Percentiles rank a stretch among this genome's conserved stretches.
These are phyloP conservation scores for Chrysosporium queenslandicum DNA, from an alignment of 2,329 filamentous ascomycete species.

Conservation along the genomic window DNA sequence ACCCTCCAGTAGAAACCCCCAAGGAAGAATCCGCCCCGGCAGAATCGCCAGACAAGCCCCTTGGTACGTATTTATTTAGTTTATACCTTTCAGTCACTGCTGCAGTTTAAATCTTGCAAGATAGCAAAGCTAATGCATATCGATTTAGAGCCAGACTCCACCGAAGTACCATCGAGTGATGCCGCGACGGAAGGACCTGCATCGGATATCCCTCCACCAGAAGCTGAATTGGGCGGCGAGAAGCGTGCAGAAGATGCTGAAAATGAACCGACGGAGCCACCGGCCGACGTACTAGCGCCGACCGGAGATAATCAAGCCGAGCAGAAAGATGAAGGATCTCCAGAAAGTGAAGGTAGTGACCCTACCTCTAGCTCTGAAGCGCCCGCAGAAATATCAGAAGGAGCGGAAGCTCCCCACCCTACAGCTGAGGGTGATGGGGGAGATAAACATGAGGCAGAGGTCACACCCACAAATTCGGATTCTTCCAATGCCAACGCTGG, in stretches of 20 bases:
- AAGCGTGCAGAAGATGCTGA: not conserved
- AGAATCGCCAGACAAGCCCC: constrained; percentile 7
- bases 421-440: not conserved
- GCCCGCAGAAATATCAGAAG: not conserved
- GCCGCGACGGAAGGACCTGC: not conserved
- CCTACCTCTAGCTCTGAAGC: not conserved
- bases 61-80: constrained; percentile 8
- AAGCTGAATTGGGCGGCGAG: not conserved
- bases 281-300: not conserved
- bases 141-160: constrained; percentile 1
- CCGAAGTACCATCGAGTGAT: not conserved
- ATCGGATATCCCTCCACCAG: not conserved
- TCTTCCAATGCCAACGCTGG: not conserved
- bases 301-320: not conserved
- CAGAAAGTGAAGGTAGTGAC: not conserved
- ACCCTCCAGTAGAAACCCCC: constrained; percentile 14
- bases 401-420: not conserved
- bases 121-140: not conserved
- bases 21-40: constrained; percentile 4
- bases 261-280: not conserved
- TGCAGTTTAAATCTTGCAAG: not conserved
- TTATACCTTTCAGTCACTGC: not conserved
- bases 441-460: not conserved
- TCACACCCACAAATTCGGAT: not conserved
- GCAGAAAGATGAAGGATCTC: not conserved